Evolutionary conservation across 345 rosid genomes (phyloP).

Genomic region (Aegle marmelos): DNA sequence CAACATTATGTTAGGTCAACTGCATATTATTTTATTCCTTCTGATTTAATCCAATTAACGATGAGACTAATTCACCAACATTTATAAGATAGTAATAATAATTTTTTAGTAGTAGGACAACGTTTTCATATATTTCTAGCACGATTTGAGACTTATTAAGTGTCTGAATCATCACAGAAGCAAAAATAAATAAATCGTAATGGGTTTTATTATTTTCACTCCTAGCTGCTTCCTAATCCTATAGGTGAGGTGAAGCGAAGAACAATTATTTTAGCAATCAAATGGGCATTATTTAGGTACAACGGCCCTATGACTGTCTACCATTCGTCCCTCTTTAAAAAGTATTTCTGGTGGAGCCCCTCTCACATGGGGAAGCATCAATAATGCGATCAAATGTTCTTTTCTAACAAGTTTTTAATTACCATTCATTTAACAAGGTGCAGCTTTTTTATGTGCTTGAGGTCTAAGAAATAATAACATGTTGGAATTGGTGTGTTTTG

Average conservation of each 20-base stretch:
- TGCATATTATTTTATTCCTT: not conserved
- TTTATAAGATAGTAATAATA: not conserved
- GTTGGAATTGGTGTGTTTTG: too few relatives aligned
- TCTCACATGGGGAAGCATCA: conserved; percentile 27
- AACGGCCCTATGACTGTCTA: conserved; percentile 30
- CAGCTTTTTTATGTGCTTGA: too few relatives aligned
- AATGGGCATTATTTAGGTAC: conserved; percentile 35
- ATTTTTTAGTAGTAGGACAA: conserved; percentile 19
- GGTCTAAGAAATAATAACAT: too few relatives aligned
- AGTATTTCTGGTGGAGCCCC: conserved; percentile 22
- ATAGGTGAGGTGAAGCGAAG: not conserved
- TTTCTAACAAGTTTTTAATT: not conserved
- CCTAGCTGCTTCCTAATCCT: not conserved
- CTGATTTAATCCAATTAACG: not conserved
- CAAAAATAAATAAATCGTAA: too few relatives aligned
- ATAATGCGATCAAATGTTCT: conserved; percentile 11
- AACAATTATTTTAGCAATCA: conserved; percentile 20
- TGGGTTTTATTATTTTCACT: not conserved
- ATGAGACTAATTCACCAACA: not conserved
- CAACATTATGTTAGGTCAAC: not conserved
- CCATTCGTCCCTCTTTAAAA: conserved; percentile 8
- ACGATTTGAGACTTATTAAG: not conserved
- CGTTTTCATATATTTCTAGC: conserved; percentile 16
- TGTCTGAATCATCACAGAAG: not conserved
- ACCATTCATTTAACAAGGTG: not conserved